Base-by-base conservation (phyloP, 192 early-diverging fungal genomes). In the Coemansia sp. region DNA sequence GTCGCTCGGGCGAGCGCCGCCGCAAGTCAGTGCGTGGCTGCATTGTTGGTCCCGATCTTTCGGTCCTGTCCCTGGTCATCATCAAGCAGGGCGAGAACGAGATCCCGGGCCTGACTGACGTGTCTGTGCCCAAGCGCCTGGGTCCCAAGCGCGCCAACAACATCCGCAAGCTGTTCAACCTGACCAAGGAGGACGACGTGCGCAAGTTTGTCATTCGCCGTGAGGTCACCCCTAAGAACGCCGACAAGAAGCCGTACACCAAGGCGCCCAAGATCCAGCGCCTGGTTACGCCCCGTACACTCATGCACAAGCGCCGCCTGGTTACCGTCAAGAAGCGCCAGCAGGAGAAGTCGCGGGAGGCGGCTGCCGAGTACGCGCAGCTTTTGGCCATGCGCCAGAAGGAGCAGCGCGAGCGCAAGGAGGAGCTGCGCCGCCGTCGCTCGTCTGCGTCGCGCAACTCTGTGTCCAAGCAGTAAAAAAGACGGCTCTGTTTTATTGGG, bases 161-260 rank as follows among this genome's bases (percentile, higher is more conserved):
- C 83, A 97, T 98, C 89, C 91, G 96, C 83, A 96, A 95, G 89
- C 90, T 98, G 87, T 98, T 98, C 85, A 91, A 93, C 87, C 89
- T 98, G 79, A 89, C 82, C 86, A 94, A 97, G 91, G 93, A 93
- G 55, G 96, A 97, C 85, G 96, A 98, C 86, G 96, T 98, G 64
- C 93, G 95, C 88, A 93, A 98, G 89, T 98, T 93, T 87, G 96
- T 98, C 55, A 96, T 98, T 73, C 94, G 95, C 75, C 94, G 96
- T 76, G 95, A 97, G 82, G 85, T 98, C 64, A 49, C 47, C 12
- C 88, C 87, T 86, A 93, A 92, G 88, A 88, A 89, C 78, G 83
- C 86, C 49, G 92, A 88, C 67, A 94, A 92, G 87, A 94, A 95
- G 90, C 83, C 90, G 64, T 89, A 87, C 89, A 92, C 94, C 86